Conservation (phyloP, 306 rosid genomes). For the Corylus americana region DNA sequence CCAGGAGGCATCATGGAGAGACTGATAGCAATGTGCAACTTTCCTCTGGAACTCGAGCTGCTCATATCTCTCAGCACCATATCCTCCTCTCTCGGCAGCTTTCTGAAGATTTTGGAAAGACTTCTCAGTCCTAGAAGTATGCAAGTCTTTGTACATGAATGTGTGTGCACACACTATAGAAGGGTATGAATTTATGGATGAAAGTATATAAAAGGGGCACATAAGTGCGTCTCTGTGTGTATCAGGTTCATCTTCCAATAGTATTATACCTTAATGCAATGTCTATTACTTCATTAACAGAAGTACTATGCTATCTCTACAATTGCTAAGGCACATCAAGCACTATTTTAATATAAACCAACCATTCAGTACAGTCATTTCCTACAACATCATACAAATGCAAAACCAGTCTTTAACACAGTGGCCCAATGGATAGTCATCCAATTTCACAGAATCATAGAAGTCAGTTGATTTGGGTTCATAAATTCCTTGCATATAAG, state of each 20-base stretch:
- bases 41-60: slow-evolving; percentile 73
- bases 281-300: background rate
- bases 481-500: background rate
- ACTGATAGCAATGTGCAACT: slow-evolving; percentile 62
- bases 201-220: background rate
- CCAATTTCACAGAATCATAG: background rate
- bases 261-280: background rate
- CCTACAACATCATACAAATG: background rate
- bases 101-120: slow-evolving; percentile 48
- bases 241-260: background rate
- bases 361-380: background rate
- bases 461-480: background rate
- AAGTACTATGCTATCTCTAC: background rate
- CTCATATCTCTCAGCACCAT: slow-evolving; percentile 95
- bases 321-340: background rate
- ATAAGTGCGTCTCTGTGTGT: background rate
- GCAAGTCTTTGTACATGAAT: background rate
- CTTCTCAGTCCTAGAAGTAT: background rate
- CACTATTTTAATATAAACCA: background rate
- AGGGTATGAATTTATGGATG: background rate
- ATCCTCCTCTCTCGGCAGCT: slow-evolving; percentile 92
- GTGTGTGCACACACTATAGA: no score
- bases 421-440: background rate
- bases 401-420: background rate
- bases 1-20: slow-evolving; percentile 70